Evolutionary conservation across 192 early-diverging fungal genomes (phyloP), one percentile per base, ranked within the genome.

Genomic region (Hyaloraphidium curvatum): DNA sequence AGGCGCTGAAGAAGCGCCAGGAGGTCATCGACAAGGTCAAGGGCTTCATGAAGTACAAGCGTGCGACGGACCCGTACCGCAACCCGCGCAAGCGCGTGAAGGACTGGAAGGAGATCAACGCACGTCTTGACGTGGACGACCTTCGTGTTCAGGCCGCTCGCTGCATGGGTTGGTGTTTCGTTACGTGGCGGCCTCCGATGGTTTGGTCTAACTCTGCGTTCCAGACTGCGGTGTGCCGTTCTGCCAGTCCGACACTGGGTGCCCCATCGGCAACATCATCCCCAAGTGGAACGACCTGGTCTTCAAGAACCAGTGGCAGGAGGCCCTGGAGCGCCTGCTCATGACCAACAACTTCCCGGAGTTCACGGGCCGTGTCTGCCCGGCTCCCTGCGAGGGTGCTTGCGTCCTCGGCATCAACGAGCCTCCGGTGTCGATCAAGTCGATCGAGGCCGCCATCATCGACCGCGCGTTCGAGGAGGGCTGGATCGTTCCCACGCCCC

Each of bases 281-380:
- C 94, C 94, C 51, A 92, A 92, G 72, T 98, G 91, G 89, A 97
- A 97, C 66, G 91, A 97, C 41, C 71, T 97, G 16, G 83, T 97
- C 26, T 97, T 84, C 76, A 82, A 82, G 65, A 73, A 91, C 70
- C 86, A 92, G 62, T 97, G 94, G 94, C 74, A 83, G 64, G 90
- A 89, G 7, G 94, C 94, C 14, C 76, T 93, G 29, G 79, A 87
- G 55, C 83, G 94, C 29, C 72, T 97, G 52, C 69, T 91, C 56
- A 80, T 91, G 71, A 97, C 94, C 56, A 94, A 93, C 77, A 97
- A 97, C 73, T 97, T 97, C 76, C 94, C 94, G 40, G 94, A 97
- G 70, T 97, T 97, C 67, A 97, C 94, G 39, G 94, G 94, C 39
- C 84, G 94, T 57, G 94, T 97, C 28, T 95, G 94, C 61, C 94